These are phyloP conservation scores for Cucurbita moschata DNA, from an alignment of 306 rosid genomes.

Conservation along the genomic window DNA sequence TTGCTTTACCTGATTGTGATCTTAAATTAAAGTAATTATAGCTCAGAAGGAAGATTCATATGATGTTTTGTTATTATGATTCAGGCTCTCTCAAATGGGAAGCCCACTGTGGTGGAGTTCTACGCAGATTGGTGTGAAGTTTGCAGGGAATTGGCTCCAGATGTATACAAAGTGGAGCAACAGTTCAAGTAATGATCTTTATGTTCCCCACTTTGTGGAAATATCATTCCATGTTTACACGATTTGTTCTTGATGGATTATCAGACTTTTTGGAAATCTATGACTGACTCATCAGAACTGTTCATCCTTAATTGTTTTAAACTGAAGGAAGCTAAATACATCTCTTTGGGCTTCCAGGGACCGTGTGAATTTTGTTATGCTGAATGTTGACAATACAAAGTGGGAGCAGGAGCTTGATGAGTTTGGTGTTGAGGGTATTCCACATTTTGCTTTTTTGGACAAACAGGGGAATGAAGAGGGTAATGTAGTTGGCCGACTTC, in stretches of 20 bases:
- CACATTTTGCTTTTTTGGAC: slow-evolving; percentile 88
- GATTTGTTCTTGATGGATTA: no score
- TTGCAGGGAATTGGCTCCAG: slow-evolving; percentile 87
- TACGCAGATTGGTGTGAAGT: slow-evolving; percentile 99
- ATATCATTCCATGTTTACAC: not conserved
- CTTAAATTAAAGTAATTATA: not conserved
- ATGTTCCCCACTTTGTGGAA: not conserved
- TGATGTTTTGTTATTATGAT: not conserved
- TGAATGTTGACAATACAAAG: slow-evolving; percentile 83
- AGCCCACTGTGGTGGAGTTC: slow-evolving; percentile 93
- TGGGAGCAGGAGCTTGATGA: slow-evolving; percentile 99
- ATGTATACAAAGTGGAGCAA: slow-evolving; percentile 86
- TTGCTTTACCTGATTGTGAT: not conserved
- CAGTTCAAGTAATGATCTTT: slow-evolving; percentile 55
- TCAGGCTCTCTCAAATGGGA: slow-evolving; percentile 91
- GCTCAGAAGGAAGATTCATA: not conserved
- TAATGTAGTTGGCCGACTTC: slow-evolving; percentile 83
- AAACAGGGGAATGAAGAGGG: slow-evolving; percentile 89
- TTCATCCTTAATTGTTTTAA: not conserved
- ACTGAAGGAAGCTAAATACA: not conserved
- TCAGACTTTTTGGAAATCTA: no score
- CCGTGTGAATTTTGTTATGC: slow-evolving; percentile 56
- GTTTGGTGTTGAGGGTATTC: slow-evolving; percentile 98
- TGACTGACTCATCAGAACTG: no score
- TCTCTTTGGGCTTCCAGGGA: slow-evolving; percentile 26